Base-by-base conservation (phyloP, 495 filamentous ascomycete genomes). In the Trypethelium eluteriae region DNA sequence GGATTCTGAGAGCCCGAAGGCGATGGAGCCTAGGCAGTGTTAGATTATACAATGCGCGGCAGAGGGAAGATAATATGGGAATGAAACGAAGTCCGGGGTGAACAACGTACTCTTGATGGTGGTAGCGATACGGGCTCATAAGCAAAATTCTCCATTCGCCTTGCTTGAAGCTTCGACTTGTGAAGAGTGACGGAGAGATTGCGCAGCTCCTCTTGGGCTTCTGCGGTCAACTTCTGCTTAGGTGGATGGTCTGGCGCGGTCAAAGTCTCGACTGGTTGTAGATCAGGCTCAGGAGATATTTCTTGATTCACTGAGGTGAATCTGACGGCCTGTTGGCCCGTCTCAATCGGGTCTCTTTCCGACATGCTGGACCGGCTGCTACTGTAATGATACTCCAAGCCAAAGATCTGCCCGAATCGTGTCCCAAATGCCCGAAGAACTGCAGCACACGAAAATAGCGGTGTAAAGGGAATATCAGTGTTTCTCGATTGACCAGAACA, bases 91-190 rank as follows among this genome's bases (percentile, higher is more conserved):
- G 67, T 68, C 11, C 47, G 57, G 18, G 63, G 69, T 36, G 68
- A 63, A 34, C 47, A 66, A 84, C 89, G 74, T 85, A 93, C 92
- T 78, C 90, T 85, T 39, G 91, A 95, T 36, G 85, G 80, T n/a
- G 92, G 92, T 41, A 96, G 78, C 46, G 92, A 96, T 50, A 95
- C 83, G 35, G 92, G 87, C 70, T 96, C 92, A 75, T 92, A 96
- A 4, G 85, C 85, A 74, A 90, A 96, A 71, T 91, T 89, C 68
- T 86, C 88, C 77, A 93, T 84, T n/a, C 92, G 86, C 38, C 84
- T 83, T 71, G 89, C 86, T 75, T 96, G 92, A 66, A 94, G 80
- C 72, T 87, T 84, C 25, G 89, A 83, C 67, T 85, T 84, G 68
- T 90, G 87, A 61, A 96, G 76, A 57, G 82, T 85, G 66, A 85